A percentile compares a stretch with the other conserved stretches of the same genome.
phyloP scores from a whole-genome alignment of 1,139 yeast species.

The Protomyces inundatus region DNA sequence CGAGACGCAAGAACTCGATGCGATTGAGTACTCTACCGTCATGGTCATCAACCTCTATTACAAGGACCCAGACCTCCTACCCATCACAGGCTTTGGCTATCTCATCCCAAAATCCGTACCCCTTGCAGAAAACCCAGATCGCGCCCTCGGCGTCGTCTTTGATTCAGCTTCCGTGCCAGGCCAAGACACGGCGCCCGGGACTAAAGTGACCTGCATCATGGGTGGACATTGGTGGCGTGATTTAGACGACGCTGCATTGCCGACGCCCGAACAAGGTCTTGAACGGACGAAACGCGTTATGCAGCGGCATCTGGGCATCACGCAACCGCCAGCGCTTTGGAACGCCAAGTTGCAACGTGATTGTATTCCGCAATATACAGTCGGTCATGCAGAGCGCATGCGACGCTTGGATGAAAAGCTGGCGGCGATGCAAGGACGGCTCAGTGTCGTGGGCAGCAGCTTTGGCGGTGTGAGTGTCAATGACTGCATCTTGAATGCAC shows the following conservation, averaged over 20 bases:
- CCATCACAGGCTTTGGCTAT: conserved; percentile 69
- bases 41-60: conserved; percentile 59
- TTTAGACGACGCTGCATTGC: conserved; percentile 40
- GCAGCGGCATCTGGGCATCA: conserved; percentile 40
- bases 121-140: conserved; percentile 49
- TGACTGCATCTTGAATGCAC: conserved; percentile 32
- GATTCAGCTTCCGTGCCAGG: conserved; percentile 61
- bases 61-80: conserved; percentile 41
- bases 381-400: conserved; percentile 58
- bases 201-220: conserved; percentile 80
- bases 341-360: conserved; percentile 42
- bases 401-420: conserved; percentile 39
- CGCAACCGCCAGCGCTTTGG: conserved; percentile 35
- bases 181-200: conserved; percentile 40
- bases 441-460: conserved; percentile 34
- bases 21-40: conserved; percentile 48
- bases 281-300: conserved; percentile 49
- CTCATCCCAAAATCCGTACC: conserved; percentile 59
- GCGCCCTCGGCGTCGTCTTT: conserved; percentile 77
- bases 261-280: conserved; percentile 47
- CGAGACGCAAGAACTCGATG: conserved; percentile 34
- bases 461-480: conserved; percentile 32
- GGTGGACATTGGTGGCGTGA: conserved; percentile 67
- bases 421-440: conserved; percentile 19
- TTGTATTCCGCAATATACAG: conserved; percentile 77